phyloP scores from a whole-genome alignment of 2,329 filamentous ascomycete genomes.

The Curvularia sp. region DNA sequence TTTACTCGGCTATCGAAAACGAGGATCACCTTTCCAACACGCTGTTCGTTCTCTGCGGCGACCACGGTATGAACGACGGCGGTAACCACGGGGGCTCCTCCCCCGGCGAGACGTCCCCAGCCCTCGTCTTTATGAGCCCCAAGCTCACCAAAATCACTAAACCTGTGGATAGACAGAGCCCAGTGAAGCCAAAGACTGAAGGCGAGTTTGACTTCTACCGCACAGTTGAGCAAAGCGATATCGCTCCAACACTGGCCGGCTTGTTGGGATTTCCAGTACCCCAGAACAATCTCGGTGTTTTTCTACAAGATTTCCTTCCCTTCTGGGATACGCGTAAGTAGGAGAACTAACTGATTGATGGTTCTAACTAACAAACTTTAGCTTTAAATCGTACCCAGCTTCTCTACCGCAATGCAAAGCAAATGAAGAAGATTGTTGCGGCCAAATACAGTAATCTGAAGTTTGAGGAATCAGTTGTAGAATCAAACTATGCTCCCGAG shows the following conservation, averaged over 20 bases:
- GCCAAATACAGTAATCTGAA: slow-evolving; percentile 71
- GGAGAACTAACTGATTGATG: slow-evolving; percentile 19
- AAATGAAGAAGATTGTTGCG: slow-evolving; percentile 78
- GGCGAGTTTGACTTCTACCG: slow-evolving; percentile 83
- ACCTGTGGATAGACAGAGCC: slow-evolving; percentile 52
- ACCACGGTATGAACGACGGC: slow-evolving; percentile 99
- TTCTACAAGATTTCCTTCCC: slow-evolving; percentile 78
- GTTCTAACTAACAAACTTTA: slow-evolving; percentile 38
- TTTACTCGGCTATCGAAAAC: slow-evolving; percentile 78
- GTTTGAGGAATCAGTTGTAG: slow-evolving; percentile 49
- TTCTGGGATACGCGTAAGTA: slow-evolving; percentile 77
- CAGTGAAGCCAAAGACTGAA: slow-evolving; percentile 60
- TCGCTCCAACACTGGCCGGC: slow-evolving; percentile 86
- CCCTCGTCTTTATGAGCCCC: slow-evolving; percentile 88
- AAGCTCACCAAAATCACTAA: slow-evolving; percentile 69
- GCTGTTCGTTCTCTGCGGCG: slow-evolving; percentile 84
- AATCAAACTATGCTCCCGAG: background rate
- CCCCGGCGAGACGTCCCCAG: slow-evolving; percentile 90
- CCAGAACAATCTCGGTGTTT: slow-evolving; percentile 86
- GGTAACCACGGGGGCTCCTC: slow-evolving; percentile 97
- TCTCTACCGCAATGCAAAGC: slow-evolving; percentile 77
- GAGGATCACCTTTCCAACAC: slow-evolving; percentile 76
- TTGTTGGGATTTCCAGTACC: slow-evolving; percentile 88
- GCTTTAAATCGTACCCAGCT: slow-evolving; percentile 68
- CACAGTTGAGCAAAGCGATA: slow-evolving; percentile 89